Evolutionary conservation across 2,329 filamentous ascomycete genomes (phyloP).

Genomic region (Alternaria ethzedia): DNA sequence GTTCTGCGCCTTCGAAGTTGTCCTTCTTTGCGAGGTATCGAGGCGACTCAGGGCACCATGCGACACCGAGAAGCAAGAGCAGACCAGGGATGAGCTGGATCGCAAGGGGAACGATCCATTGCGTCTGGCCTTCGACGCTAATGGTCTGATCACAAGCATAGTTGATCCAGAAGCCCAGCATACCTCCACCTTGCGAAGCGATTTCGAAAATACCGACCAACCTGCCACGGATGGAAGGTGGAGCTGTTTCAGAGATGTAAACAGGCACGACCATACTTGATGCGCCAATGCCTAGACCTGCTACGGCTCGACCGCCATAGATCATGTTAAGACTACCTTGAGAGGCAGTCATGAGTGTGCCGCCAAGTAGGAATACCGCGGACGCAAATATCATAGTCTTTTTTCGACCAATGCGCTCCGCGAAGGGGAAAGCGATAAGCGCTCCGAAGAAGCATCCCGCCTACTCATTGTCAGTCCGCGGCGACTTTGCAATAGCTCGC

Average conservation of each 20-base stretch:
- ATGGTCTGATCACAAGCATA: constrained; percentile 51
- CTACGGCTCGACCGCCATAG: constrained; percentile 46
- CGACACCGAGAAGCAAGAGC: constrained; percentile 44
- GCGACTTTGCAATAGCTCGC: background rate
- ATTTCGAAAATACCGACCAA: constrained; percentile 72
- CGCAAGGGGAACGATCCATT: constrained; percentile 69
- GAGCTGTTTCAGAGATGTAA: constrained; percentile 54
- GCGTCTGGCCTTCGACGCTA: constrained; percentile 54
- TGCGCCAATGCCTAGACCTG: constrained; percentile 49
- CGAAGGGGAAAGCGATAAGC: constrained; percentile 54
- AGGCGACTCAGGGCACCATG: constrained; percentile 48
- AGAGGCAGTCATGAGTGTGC: constrained; percentile 49
- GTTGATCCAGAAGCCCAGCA: constrained; percentile 54
- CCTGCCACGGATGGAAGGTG: constrained; percentile 68
- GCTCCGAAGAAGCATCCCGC: constrained; percentile 50
- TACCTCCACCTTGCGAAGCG: constrained; percentile 67
- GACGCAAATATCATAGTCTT: constrained; percentile 57
- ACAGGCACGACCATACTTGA: constrained; percentile 48
- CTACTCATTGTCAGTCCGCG: constrained; percentile 5
- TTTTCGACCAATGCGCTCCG: constrained; percentile 58
- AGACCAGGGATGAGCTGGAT: constrained; percentile 53
- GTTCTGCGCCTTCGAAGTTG: constrained; percentile 49
- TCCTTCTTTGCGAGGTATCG: constrained; percentile 40
- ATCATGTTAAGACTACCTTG: constrained; percentile 46
- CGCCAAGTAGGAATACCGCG: constrained; percentile 52